Percentiles rank a stretch among this genome's conserved stretches.
Conservation (phyloP, 306 rosid genomes). For the Vigna hirtella region DNA sequence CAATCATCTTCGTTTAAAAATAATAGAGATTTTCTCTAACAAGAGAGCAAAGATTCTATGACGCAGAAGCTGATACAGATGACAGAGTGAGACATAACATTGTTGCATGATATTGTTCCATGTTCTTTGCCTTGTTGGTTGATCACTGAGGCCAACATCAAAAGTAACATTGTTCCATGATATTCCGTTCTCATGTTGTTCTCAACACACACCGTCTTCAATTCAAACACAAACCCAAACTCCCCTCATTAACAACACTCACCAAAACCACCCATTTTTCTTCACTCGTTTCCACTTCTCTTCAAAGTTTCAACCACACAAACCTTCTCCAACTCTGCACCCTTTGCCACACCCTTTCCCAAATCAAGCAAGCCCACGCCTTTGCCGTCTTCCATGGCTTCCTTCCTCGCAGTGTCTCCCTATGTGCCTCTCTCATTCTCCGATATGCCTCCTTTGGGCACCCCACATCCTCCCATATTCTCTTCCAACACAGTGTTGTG, state of each 20-base stretch:
- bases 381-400: slow-evolving; percentile 57
- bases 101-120: too few species aligned
- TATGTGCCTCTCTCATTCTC: slow-evolving; percentile 79
- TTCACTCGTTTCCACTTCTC: slow-evolving; percentile 15
- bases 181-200: slow-evolving; percentile 47
- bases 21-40: too few species aligned
- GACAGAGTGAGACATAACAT: neutral
- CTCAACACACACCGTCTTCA: slow-evolving; percentile 37
- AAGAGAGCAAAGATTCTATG: too few species aligned
- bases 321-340: slow-evolving; percentile 57
- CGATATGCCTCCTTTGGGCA: slow-evolving; percentile 63
- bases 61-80: too few species aligned
- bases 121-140: neutral
- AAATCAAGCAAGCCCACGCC: slow-evolving; percentile 80
- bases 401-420: slow-evolving; percentile 74
- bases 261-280: slow-evolving; percentile 30
- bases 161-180: slow-evolving; percentile 22
- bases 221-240: slow-evolving; percentile 25
- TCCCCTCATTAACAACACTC: neutral
- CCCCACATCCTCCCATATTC: slow-evolving; percentile 49
- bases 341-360: slow-evolving; percentile 51
- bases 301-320: slow-evolving; percentile 37
- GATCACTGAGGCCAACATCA: neutral
- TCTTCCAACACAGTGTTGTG: slow-evolving; percentile 57
- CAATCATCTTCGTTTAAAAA: too few species aligned